Conservation (phyloP, 306 rosid species). For the Cicer yamashitae region DNA sequence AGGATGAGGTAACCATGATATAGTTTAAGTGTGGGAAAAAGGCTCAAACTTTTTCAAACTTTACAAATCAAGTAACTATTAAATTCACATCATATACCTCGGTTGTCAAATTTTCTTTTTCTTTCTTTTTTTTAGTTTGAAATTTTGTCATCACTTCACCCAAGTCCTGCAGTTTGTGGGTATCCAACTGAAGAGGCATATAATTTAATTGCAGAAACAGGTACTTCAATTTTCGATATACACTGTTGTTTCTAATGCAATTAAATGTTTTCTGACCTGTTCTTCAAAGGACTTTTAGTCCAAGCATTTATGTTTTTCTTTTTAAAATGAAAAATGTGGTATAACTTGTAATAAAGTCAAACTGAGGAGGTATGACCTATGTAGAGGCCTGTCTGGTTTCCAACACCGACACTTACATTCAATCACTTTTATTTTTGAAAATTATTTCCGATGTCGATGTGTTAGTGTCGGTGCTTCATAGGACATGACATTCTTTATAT, state of each 20-base stretch:
- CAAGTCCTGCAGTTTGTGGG: constrained; percentile 98
- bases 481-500: too few species aligned
- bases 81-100: constrained; percentile 22
- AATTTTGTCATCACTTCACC: constrained; percentile 87
- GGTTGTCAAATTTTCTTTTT: constrained; percentile 24
- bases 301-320: constrained; percentile 3
- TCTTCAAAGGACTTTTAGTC: constrained; percentile 11
- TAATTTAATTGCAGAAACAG: constrained; percentile 80
- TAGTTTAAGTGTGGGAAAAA: constrained; percentile 25
- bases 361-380: too few species aligned
- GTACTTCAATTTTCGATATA: constrained; percentile 43
- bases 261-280: constrained; percentile 17
- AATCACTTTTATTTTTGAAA: too few species aligned
- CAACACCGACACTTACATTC: too few species aligned
- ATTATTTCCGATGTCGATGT: too few species aligned
- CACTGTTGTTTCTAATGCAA: constrained; percentile 13
- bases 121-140: constrained; percentile 60
- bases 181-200: constrained; percentile 94
- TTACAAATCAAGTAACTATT: constrained; percentile 23
- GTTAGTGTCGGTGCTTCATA: too few species aligned
- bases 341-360: constrained; percentile 9
- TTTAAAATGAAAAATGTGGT: constrained; percentile 4
- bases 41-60: constrained; percentile 6
- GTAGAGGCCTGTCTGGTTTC: too few species aligned
- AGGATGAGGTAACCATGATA: constrained; percentile 76